Evolutionary conservation across 768 basidiomycete genomes (phyloP).

Genomic region (Tulasnella sp.): DNA sequence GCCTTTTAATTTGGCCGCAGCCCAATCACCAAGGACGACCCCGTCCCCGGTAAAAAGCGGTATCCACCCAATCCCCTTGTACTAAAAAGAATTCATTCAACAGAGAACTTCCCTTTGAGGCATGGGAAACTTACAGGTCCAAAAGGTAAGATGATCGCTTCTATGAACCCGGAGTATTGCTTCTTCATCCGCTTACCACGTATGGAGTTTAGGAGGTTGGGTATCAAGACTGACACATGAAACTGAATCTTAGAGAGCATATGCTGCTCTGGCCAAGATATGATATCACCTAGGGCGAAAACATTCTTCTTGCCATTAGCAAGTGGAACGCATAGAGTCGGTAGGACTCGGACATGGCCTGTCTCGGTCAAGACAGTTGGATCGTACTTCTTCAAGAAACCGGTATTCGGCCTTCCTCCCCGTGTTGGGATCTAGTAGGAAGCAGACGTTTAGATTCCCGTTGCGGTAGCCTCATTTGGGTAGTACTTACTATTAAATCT

Average conservation of each 20-base stretch:
- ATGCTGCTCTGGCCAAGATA: conserved; percentile 16
- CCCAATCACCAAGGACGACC: conserved; percentile 16
- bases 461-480: not conserved
- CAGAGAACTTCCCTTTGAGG: not conserved
- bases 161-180: conserved; percentile 10
- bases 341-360: conserved; percentile 17
- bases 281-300: conserved; percentile 17
- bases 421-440: conserved; percentile 1
- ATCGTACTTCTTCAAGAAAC: not conserved
- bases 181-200: conserved; percentile 1
- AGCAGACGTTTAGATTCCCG: not conserved
- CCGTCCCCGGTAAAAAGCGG: conserved; percentile 16
- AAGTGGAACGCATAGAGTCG: conserved; percentile 11
- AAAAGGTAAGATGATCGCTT: conserved; percentile 9
- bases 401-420: conserved; percentile 15
- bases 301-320: conserved; percentile 4
- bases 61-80: conserved; percentile 4
- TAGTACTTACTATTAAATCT: conserved; percentile 14
- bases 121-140: conserved; percentile 4
- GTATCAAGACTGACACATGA: conserved; percentile 7
- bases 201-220: conserved; percentile 13
- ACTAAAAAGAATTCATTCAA: not conserved
- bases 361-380: conserved; percentile 2
- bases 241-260: conserved; percentile 13
- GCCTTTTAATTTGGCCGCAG: conserved; percentile 13